phyloP scores from a whole-genome alignment of 805 yeast genomes.

The Monosporozyma yasuniensis region DNA sequence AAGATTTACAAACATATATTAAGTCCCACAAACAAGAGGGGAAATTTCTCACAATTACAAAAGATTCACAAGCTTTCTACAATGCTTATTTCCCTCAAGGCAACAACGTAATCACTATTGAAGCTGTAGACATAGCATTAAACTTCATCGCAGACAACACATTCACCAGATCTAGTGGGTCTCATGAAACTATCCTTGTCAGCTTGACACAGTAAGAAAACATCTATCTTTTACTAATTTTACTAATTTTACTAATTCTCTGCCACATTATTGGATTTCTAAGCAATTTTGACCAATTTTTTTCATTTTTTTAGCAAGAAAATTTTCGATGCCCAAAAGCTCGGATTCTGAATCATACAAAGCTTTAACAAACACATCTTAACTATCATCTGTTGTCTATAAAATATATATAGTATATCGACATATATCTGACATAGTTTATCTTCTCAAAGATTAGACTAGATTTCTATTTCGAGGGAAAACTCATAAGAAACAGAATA shows the following conservation, averaged over 20 bases:
- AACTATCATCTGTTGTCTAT: too few species aligned
- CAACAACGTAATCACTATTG: slow-evolving; percentile 3
- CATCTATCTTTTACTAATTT: neutral
- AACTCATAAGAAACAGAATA: neutral
- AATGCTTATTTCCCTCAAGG: slow-evolving; percentile 6
- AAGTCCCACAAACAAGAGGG: neutral
- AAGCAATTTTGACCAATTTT: neutral
- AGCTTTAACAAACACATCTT: too few species aligned
- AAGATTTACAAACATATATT: slow-evolving; percentile 5
- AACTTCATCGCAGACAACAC: slow-evolving; percentile 13
- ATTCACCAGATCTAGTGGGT: slow-evolving; percentile 17
- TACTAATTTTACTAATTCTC: neutral
- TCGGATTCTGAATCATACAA: neutral
- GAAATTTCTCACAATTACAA: neutral
- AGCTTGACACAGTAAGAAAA: neutral
- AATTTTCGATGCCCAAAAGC: slow-evolving; percentile 1
- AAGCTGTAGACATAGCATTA: slow-evolving; percentile 10
- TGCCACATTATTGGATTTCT: neutral
- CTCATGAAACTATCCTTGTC: slow-evolving; percentile 20
- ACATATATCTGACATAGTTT: too few species aligned
- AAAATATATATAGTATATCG: too few species aligned
- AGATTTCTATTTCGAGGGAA: neutral
- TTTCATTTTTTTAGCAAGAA: neutral
- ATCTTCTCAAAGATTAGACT: too few species aligned
- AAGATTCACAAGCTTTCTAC: slow-evolving; percentile 9